Evolutionary conservation across 2,329 filamentous ascomycete genomes (phyloP).

Genomic region (Epichloe sp.): DNA sequence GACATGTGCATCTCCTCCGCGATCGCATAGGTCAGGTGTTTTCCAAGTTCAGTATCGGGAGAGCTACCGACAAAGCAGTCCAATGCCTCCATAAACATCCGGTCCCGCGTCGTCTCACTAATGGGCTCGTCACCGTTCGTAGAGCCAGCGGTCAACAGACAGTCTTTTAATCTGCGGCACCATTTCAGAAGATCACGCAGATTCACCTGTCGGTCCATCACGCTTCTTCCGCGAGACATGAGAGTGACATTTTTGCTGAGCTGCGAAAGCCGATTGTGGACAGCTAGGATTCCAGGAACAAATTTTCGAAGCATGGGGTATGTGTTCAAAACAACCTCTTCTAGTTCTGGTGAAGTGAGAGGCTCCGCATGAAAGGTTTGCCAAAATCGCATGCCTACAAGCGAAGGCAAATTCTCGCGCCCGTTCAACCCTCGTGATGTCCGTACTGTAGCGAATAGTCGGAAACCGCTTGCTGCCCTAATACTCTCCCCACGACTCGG

Average conservation of each 20-base stretch:
- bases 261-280: constrained; percentile 40
- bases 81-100: constrained; percentile 85
- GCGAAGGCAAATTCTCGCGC: constrained; percentile 52
- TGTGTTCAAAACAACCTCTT: constrained; percentile 56
- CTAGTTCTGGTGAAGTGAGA: constrained; percentile 56
- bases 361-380: constrained; percentile 56
- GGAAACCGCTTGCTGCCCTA: constrained; percentile 70
- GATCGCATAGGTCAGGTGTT: constrained; percentile 52
- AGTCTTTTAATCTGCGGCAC: constrained; percentile 61
- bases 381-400: constrained; percentile 84
- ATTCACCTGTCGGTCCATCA: constrained; percentile 42
- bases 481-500: constrained; percentile 80
- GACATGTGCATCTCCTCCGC: constrained; percentile 82
- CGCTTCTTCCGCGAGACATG: constrained; percentile 26
- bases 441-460: constrained; percentile 82
- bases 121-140: constrained; percentile 57
- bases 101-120: constrained; percentile 58
- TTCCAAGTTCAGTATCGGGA: constrained; percentile 48
- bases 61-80: constrained; percentile 85
- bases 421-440: constrained; percentile 58
- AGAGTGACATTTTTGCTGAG: constrained; percentile 32
- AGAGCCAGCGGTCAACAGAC: constrained; percentile 48
- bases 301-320: constrained; percentile 58
- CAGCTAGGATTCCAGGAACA: constrained; percentile 42
- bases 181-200: constrained; percentile 82